Evolutionary conservation across 768 basidiomycete genomes (phyloP), one percentile per base, ranked within the genome.

Genomic region (Megacollybia marginata): DNA sequence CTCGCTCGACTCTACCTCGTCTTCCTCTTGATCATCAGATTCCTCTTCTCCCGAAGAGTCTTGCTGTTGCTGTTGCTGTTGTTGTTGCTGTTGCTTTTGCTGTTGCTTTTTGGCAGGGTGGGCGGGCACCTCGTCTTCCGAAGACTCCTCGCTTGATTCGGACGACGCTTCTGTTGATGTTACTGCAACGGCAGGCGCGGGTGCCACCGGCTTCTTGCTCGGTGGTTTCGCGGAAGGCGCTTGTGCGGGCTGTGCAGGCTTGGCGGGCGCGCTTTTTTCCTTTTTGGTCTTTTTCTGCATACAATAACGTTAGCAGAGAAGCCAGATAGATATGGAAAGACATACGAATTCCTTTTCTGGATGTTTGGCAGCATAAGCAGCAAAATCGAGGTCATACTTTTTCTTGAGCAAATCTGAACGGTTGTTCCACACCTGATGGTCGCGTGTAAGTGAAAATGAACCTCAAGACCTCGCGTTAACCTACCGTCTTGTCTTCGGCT

Each of bases 401-500:
- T 74, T 72, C 61, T 88, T 88, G n/a, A 80, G 81, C 34, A 61
- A 71, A 11, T 68, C 69, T 58, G 82, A 81, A 35, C 73, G 64
- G 54, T 74, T 62, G 58, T 57, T 69, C 56, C 85, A 88, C 36
- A 69, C 66, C 85, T 87, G 23, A 54, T 9, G 46, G 52, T 20
- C 31, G 38, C 47, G 34, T 42, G 48, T 28, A 52, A 53, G 45
- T 55, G 57, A 55, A 42, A 57, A 11, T 36, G 12, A 47, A 16
- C 11, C 11, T 13, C 43, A 44, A 40, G 38, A 32, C 44, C 13
- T 11, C 32, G 7, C n/a, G 28, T 38, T 51, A 53, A 70, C 87
- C 54, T 57, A 92, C 94, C 67, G 82, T 73, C 68, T 89, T 92
- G 60, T 87, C 74, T 8, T 79, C 80, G 2, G 76, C 71, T 15